phyloP scores from a whole-genome alignment of 2,329 filamentous ascomycete genomes.

The Xylaria digitata region DNA sequence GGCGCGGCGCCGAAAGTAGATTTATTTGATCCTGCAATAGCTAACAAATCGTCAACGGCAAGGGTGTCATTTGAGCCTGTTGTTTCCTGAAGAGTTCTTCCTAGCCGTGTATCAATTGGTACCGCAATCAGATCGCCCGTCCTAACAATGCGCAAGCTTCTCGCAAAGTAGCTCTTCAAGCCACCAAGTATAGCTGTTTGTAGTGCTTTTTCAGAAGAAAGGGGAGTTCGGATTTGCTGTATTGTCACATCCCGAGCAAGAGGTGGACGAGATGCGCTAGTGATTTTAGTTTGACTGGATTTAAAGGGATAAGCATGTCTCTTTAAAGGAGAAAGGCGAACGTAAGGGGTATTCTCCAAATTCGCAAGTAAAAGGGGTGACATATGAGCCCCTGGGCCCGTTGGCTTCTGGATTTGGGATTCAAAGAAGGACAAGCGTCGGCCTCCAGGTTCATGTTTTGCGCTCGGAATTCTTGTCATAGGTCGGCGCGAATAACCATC shows the following conservation, averaged over 20 bases:
- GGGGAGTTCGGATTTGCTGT: conserved; percentile 86
- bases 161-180: conserved; percentile 88
- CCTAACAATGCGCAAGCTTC: conserved; percentile 83
- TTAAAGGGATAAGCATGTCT: conserved; percentile 61
- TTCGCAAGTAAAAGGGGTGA: conserved; percentile 91
- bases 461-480: conserved; percentile 69
- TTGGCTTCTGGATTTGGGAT: conserved; percentile 71
- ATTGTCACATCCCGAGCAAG: conserved; percentile 83
- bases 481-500: conserved; percentile 75
- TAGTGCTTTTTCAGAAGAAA: conserved; percentile 85
- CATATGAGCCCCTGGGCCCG: conserved; percentile 74
- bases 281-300: conserved; percentile 66
- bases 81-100: conserved; percentile 81
- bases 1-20: conserved; percentile 49
- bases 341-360: conserved; percentile 79
- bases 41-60: conserved; percentile 77
- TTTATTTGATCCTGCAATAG: conserved; percentile 61
- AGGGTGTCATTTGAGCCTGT: conserved; percentile 66
- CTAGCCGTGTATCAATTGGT: conserved; percentile 86
- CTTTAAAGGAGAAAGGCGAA: conserved; percentile 80
- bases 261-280: conserved; percentile 65
- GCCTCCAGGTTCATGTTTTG: conserved; percentile 59
- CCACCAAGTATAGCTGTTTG: conserved; percentile 89
- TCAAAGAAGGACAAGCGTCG: conserved; percentile 72
- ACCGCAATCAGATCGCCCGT: conserved; percentile 90